Evolutionary conservation across 2,329 filamentous ascomycete species (phyloP).

Genomic region (Diaporthe australafricana): DNA sequence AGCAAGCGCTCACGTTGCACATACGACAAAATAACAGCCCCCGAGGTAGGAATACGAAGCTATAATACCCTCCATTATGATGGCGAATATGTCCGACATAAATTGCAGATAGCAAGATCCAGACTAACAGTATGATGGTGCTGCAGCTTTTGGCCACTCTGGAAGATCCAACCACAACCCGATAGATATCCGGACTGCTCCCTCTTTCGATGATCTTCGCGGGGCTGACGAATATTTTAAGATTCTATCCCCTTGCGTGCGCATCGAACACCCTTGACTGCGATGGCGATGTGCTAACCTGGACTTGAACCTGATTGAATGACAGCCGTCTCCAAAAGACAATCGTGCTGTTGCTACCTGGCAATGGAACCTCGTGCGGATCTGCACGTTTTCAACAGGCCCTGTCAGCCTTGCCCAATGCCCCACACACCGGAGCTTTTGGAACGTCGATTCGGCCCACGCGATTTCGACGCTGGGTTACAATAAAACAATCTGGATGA

Average conservation of each 20-base stretch:
- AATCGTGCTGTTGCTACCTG: not conserved
- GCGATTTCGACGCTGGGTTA: not conserved
- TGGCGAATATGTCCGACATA: conserved; percentile 6
- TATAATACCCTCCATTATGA: conserved; percentile 19
- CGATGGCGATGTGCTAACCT: not conserved
- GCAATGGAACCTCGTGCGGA: conserved; percentile 21
- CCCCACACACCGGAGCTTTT: conserved; percentile 21
- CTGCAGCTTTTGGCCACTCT: conserved; percentile 3
- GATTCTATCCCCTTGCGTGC: not conserved
- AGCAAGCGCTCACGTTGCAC: not conserved
- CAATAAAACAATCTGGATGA: conserved; percentile 1
- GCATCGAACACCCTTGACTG: not conserved
- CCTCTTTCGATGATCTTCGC: not conserved
- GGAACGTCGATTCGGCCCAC: not conserved
- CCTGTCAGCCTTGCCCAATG: conserved; percentile 10
- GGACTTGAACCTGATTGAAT: not conserved
- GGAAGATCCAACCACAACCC: not conserved
- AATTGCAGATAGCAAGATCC: not conserved
- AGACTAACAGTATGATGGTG: not conserved
- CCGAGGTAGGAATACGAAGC: conserved; percentile 16
- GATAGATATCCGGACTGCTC: not conserved
- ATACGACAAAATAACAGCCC: not conserved
- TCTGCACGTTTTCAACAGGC: not conserved
- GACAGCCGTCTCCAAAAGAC: not conserved
- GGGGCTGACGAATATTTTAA: not conserved